phyloP scores from a whole-genome alignment of 495 filamentous ascomycete species.

The Podospora pseudoanserina region DNA sequence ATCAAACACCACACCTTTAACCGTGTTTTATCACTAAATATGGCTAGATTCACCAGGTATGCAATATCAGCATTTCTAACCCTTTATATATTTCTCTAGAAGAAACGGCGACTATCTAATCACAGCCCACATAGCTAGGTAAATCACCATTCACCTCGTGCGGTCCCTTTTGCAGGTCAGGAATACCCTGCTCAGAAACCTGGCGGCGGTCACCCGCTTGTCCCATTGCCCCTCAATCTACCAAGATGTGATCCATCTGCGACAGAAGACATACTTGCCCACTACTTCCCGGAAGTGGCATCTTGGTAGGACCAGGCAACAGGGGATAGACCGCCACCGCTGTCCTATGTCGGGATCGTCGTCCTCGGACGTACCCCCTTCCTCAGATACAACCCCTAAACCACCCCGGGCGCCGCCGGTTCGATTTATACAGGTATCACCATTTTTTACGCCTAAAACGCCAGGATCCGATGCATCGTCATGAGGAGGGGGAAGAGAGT shows the following conservation, averaged over 20 bases:
- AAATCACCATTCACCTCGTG: background rate
- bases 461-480: constrained; percentile 40
- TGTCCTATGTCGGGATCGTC: constrained; percentile 44
- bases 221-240: constrained; percentile 50
- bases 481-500: constrained; percentile 16
- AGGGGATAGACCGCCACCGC: constrained; percentile 50
- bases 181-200: background rate
- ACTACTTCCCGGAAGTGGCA: constrained; percentile 1
- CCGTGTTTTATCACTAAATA: too few relatives aligned
- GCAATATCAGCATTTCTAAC: background rate
- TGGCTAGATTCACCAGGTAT: background rate
- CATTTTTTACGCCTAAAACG: constrained; percentile 46
- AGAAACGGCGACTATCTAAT: background rate
- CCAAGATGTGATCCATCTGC: constrained; percentile 11
- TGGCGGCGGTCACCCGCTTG: constrained; percentile 42
- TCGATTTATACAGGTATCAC: constrained; percentile 21
- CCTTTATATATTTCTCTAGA: background rate
- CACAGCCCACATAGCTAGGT: background rate
- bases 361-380: constrained; percentile 37
- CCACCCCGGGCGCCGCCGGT: constrained; percentile 32
- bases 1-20: too few relatives aligned
- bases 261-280: background rate
- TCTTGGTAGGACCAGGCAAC: constrained; percentile 50
- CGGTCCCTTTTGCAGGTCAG: background rate
- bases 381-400: constrained; percentile 32